These are phyloP conservation scores for Solanum verrucosum DNA, from an alignment of 257 asterid species.

Conservation along the genomic window DNA sequence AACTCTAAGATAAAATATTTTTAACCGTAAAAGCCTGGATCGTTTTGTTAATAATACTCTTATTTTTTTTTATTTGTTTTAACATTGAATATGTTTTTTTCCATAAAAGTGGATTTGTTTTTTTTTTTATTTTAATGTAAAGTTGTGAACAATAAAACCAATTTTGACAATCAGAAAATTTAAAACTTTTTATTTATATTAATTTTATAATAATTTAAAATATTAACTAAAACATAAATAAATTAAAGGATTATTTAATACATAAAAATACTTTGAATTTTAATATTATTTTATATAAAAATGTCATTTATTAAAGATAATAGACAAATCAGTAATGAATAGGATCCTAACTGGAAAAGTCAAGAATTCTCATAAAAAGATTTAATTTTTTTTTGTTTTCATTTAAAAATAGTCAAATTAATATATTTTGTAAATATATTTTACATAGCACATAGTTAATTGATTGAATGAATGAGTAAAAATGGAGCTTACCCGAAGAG, in stretches of 20 bases:
- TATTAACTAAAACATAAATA: too few relatives aligned
- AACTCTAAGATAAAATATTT: neutral
- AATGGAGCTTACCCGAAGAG: constrained; percentile 32
- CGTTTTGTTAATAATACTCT: neutral
- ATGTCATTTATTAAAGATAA: neutral
- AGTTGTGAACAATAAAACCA: neutral
- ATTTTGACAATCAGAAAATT: too few relatives aligned
- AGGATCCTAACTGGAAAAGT: neutral
- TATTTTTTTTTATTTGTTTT: too few relatives aligned
- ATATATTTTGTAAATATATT: neutral
- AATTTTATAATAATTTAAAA: too few relatives aligned
- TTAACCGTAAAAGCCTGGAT: neutral
- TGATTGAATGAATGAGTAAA: neutral
- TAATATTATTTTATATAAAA: too few relatives aligned
- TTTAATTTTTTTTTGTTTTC: neutral
- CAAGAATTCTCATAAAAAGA: neutral
- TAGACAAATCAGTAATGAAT: neutral
- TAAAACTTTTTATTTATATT: too few relatives aligned
- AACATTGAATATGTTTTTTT: too few relatives aligned
- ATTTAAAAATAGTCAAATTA: neutral
- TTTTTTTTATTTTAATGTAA: too few relatives aligned
- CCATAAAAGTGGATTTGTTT: neutral
- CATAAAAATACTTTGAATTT: neutral
- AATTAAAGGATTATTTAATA: too few relatives aligned
- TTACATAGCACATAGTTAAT: neutral